phyloP scores from a whole-genome alignment of 495 filamentous ascomycete species.

The Lentithecium fluviatile region DNA sequence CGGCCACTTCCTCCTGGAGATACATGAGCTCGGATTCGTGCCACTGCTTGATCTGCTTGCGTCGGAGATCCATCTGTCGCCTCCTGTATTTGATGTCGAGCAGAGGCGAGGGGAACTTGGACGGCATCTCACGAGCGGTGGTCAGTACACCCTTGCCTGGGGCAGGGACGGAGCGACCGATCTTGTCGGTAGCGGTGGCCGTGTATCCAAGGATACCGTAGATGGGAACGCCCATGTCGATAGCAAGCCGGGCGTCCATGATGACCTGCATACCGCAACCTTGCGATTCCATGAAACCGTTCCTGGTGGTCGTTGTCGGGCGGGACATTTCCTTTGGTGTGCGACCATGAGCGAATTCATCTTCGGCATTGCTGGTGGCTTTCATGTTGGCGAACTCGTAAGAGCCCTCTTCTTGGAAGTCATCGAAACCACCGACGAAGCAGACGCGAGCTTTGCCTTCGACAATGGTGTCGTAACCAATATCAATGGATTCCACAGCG shows the following conservation, averaged over 20 bases:
- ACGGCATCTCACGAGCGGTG: conserved; percentile 85
- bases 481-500: conserved; percentile 94
- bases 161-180: conserved; percentile 93
- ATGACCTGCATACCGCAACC: conserved; percentile 97
- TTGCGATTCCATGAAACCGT: conserved; percentile 99
- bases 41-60: conserved; percentile 90
- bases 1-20: conserved; percentile 83
- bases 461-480: conserved; percentile 95
- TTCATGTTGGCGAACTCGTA: conserved; percentile 99
- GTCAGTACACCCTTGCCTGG: conserved; percentile 96
- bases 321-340: conserved; percentile 97
- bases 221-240: conserved; percentile 99
- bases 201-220: conserved; percentile 93
- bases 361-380: conserved; percentile 93
- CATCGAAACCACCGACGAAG: conserved; percentile 97
- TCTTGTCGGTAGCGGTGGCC: conserved; percentile 98
- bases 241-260: conserved; percentile 91
- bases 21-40: conserved; percentile 92
- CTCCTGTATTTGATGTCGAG: conserved; percentile 96
- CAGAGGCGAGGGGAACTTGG: conserved; percentile 91
- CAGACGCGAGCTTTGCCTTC: conserved; percentile 96
- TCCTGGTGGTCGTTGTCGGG: conserved; percentile 92
- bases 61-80: conserved; percentile 87
- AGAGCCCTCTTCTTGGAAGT: conserved; percentile 98
- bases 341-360: conserved; percentile 92